Evolutionary conservation across 2,329 filamentous ascomycete species (phyloP).

Genomic region (Aureobasidium musti): DNA sequence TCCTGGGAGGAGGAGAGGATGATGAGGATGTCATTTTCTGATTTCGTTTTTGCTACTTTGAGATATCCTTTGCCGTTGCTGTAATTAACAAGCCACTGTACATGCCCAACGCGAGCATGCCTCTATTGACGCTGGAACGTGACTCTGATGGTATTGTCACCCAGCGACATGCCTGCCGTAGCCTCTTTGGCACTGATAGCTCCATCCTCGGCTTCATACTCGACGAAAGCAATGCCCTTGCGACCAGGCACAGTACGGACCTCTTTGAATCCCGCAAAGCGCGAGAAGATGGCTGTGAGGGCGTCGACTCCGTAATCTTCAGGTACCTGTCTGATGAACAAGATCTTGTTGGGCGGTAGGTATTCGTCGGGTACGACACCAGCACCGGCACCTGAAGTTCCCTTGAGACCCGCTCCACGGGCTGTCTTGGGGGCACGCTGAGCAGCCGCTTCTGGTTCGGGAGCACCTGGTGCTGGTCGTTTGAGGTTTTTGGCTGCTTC

Average conservation of each 20-base stretch:
- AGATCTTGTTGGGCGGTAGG: conserved; percentile 92
- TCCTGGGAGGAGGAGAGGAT: conserved; percentile 43
- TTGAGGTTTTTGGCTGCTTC: conserved; percentile 78
- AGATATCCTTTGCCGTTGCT: conserved; percentile 29
- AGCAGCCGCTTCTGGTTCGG: conserved; percentile 43
- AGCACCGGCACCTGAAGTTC: conserved; percentile 63
- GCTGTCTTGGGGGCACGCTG: conserved; percentile 62
- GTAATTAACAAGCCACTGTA: conserved; percentile 21
- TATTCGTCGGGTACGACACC: conserved; percentile 95
- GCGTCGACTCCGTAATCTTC: conserved; percentile 81
- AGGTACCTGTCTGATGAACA: conserved; percentile 91
- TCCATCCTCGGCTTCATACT: conserved; percentile 87
- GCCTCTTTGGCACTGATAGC: conserved; percentile 94
- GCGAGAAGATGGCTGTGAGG: conserved; percentile 77
- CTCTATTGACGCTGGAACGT: conserved; percentile 86
- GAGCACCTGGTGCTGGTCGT: conserved; percentile 55
- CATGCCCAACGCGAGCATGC: neutral
- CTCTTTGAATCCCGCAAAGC: conserved; percentile 93
- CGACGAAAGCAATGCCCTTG: conserved; percentile 89
- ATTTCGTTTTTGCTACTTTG: conserved; percentile 30
- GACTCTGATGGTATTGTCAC: conserved; percentile 82
- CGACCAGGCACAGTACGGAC: conserved; percentile 84
- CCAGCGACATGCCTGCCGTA: conserved; percentile 80
- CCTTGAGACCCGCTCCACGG: conserved; percentile 72
- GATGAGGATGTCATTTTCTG: conserved; percentile 40